A percentile compares a stretch with the other conserved stretches of the same genome.
These are phyloP conservation scores for Wickerhamomyces sp. DNA, from an alignment of 1,139 yeast genomes.

Conservation along the genomic window DNA sequence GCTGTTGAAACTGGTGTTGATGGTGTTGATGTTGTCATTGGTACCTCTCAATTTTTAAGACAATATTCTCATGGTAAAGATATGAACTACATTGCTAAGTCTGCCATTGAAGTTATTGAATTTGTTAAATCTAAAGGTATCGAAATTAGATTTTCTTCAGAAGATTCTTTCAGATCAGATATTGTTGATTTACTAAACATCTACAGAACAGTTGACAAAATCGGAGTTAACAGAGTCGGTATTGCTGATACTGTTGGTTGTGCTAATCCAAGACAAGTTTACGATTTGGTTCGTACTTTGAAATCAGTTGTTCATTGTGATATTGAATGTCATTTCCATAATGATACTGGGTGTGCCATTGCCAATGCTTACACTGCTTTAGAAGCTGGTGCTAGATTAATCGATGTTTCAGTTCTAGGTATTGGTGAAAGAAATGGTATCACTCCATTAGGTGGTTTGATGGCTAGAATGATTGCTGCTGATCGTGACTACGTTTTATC, in stretches of 20 bases:
- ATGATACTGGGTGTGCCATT: constrained; percentile 98
- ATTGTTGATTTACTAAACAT: constrained; percentile 92
- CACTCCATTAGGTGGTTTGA: constrained; percentile 94
- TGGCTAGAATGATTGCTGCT: constrained; percentile 99
- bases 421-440: constrained; percentile 99
- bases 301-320: constrained; percentile 94
- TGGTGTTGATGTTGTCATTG: constrained; percentile 98
- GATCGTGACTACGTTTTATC: constrained; percentile 94
- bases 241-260: constrained; percentile 99
- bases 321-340: constrained; percentile 98
- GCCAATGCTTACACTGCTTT: constrained; percentile 97
- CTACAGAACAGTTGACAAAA: constrained; percentile 94
- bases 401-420: constrained; percentile 94
- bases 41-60: constrained; percentile 93
- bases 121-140: constrained; percentile 96
- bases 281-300: constrained; percentile 90
- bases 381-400: constrained; percentile 95
- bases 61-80: constrained; percentile 97
- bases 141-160: constrained; percentile 94
- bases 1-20: constrained; percentile 99
- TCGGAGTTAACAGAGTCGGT: constrained; percentile 98
- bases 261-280: constrained; percentile 98
- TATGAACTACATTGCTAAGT: constrained; percentile 95
- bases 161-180: constrained; percentile 96
- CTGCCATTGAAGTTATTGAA: constrained; percentile 95